Base-by-base conservation (phyloP, 2,329 filamentous ascomycete genomes). In the Penicillium thymicola region DNA sequence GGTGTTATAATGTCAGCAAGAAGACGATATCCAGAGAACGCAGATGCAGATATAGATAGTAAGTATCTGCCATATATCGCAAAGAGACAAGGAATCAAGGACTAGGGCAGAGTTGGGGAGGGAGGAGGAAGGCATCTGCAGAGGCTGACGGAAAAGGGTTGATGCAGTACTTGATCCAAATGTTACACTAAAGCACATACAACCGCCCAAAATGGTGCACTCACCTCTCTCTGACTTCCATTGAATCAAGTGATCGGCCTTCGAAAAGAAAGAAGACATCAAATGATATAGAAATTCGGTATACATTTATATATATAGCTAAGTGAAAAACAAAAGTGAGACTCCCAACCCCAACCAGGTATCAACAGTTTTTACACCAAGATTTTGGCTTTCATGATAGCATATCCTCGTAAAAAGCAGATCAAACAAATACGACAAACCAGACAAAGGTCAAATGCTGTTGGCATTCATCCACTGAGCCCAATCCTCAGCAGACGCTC, bases 381-480 rank as follows among this genome's bases (percentile, higher is more conserved):
- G 37, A 47, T 49, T 62, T 57, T 61, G 57, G 44, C 42, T 49
- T 55, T 59, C 63, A 52, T 64, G 45, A 61, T 52, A 61, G 53
- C 65, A 62, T 67, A 45, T 65, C 58, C 34, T 67, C 64, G 54
- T 66, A 53, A 50, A 58, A 47, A 57, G 43, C 49, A 54, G 54
- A 30, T 21, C 25, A 45, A 54, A 30, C n/a, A 27, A 36, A 42
- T 27, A 43, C 16, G 13, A 27, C 30, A 42, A 23, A 25, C 16
- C 18, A 50, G 45, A 47, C 23, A 18, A 30, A 50, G 51, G 32
- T 61, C 54, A 71, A 40, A 57, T 50, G 37, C 65, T 67, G 30
- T 65, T 67, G 4, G 65, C 59, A 57, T 74, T 72, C 71, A 73
- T 75, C 72, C 72, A 76, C 55, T 73, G 70, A 28, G 65, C 66